Percentiles rank a stretch among this genome's conserved stretches.
Conservation (phyloP, 768 basidiomycete species). For the Lentinula lateritia region DNA sequence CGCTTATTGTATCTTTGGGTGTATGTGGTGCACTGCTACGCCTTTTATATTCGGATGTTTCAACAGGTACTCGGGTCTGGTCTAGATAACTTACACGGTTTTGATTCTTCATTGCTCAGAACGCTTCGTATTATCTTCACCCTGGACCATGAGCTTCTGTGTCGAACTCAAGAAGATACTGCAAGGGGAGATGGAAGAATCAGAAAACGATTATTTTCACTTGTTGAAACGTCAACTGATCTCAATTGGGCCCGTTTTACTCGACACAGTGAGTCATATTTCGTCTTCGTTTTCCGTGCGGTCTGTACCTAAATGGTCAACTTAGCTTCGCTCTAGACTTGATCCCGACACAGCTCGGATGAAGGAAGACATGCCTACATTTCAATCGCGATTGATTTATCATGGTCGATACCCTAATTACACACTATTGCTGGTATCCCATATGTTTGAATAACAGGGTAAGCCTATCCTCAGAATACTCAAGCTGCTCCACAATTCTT, state of each 20-base stretch:
- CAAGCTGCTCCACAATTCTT: not conserved
- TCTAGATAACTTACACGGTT: not conserved
- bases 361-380: constrained; percentile 3
- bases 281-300: not conserved
- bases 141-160: constrained; percentile 46
- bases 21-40: constrained; percentile 45
- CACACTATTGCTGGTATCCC: constrained; percentile 10
- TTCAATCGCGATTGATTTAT: constrained; percentile 8
- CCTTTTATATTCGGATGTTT: not conserved
- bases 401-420: constrained; percentile 4
- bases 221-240: constrained; percentile 26
- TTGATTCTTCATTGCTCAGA: constrained; percentile 10
- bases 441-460: not conserved
- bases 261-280: constrained; percentile 9
- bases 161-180: constrained; percentile 29
- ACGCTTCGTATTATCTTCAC: constrained; percentile 30
- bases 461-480: not conserved
- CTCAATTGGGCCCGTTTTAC: constrained; percentile 17
- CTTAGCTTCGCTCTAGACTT: not conserved
- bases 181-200: constrained; percentile 6
- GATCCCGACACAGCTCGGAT: not conserved
- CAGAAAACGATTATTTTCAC: constrained; percentile 17
- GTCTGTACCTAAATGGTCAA: not conserved
- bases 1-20: constrained; percentile 40
- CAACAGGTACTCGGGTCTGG: not conserved